Conservation (phyloP, 345 rosid genomes). For the Pistacia integerrima region DNA sequence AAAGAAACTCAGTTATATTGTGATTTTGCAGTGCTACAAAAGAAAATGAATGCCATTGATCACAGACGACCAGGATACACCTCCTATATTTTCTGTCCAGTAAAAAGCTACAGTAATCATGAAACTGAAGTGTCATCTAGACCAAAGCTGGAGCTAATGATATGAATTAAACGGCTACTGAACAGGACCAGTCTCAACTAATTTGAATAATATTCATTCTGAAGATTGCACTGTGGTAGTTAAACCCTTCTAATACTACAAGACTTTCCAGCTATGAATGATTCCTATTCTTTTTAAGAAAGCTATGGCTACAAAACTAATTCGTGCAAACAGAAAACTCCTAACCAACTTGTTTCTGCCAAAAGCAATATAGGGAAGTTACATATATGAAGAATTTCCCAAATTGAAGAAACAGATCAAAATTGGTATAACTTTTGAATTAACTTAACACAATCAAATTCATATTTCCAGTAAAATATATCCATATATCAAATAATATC, state of each 20-base stretch:
- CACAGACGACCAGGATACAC: neutral
- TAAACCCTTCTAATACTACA: neutral
- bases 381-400: neutral
- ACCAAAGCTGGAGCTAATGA: neutral
- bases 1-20: neutral
- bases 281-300: neutral
- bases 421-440: neutral
- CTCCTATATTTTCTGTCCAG: neutral
- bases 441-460: neutral
- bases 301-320: neutral
- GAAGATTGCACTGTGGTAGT: too few species aligned
- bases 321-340: neutral
- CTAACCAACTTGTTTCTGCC: neutral
- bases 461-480: neutral
- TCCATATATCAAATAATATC: neutral
- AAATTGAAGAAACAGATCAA: neutral
- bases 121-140: neutral
- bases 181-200: neutral
- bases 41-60: neutral
- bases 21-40: neutral
- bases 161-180: neutral
- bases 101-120: conserved; percentile 2
- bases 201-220: neutral
- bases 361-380: neutral
- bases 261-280: neutral